These are phyloP conservation scores for Gamarada debralockiae DNA, from an alignment of 495 filamentous ascomycete genomes.

Conservation along the genomic window DNA sequence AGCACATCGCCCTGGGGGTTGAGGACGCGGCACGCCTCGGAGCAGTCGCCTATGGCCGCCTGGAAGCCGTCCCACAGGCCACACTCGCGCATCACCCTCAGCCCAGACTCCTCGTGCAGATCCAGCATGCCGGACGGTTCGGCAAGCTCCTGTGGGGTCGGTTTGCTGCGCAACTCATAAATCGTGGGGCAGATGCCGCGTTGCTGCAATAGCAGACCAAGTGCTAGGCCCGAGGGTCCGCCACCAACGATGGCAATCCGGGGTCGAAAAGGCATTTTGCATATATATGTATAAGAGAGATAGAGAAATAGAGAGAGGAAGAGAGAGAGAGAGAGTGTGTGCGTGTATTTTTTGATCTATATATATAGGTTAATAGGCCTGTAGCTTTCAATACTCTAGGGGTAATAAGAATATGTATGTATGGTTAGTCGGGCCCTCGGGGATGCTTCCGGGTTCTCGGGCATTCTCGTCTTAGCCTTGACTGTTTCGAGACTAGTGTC, in stretches of 20 bases:
- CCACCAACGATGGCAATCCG: constrained; percentile 51
- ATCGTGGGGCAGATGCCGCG: constrained; percentile 35
- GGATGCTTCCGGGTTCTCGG: too few relatives aligned
- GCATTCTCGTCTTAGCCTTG: too few relatives aligned
- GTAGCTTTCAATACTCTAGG: too few relatives aligned
- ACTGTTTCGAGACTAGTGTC: too few relatives aligned
- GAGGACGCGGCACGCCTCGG: constrained; percentile 31
- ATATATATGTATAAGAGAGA: too few relatives aligned
- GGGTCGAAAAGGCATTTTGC: too few relatives aligned
- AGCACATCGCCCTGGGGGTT: constrained; percentile 38
- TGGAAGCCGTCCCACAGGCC: constrained; percentile 46
- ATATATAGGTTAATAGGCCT: too few relatives aligned
- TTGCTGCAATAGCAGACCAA: constrained; percentile 45
- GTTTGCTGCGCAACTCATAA: constrained; percentile 34
- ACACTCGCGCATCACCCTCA: constrained; percentile 42
- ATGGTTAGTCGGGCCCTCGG: too few relatives aligned
- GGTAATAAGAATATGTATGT: too few relatives aligned
- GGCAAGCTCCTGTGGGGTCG: constrained; percentile 4
- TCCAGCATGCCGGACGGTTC: constrained; percentile 51
- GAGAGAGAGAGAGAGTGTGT: too few relatives aligned
- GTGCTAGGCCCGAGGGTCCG: constrained; percentile 49
- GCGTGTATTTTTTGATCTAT: too few relatives aligned
- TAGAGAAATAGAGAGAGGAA: too few relatives aligned
- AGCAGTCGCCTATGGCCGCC: constrained; percentile 29
- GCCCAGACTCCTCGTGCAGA: constrained; percentile 45